Conservation (phyloP, 208 protist genomes). For the Acanthamoeba sp. region DNA sequence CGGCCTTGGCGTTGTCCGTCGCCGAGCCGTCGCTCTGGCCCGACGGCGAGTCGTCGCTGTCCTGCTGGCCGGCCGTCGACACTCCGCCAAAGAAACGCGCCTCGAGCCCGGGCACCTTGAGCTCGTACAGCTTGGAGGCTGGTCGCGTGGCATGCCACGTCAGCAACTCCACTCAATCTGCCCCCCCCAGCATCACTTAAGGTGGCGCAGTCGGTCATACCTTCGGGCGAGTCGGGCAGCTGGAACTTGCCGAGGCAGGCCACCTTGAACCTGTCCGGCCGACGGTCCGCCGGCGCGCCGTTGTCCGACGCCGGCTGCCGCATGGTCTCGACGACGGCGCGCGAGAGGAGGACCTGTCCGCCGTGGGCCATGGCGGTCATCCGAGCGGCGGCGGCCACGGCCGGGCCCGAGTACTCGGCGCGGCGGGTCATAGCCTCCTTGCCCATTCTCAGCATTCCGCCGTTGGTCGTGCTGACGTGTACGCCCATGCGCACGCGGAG, state of each 20-base stretch:
- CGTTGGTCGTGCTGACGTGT: background rate
- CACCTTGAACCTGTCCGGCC: background rate
- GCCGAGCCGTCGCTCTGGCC: background rate
- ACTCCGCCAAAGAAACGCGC: conserved; percentile 51
- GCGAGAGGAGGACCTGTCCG: conserved; percentile 41
- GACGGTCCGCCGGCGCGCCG: no score
- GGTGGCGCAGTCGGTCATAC: background rate
- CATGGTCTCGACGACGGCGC: background rate
- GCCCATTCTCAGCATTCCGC: background rate
- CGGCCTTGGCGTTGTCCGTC: no score
- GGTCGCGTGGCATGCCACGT: no score
- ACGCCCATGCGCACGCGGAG: conserved; percentile 68
- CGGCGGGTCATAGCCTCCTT: conserved; percentile 29
- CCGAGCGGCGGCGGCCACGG: background rate
- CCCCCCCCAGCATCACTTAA: no score
- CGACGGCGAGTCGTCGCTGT: background rate
- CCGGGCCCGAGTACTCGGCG: conserved; percentile 48
- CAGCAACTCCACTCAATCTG: no score
- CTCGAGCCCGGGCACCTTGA: conserved; percentile 28
- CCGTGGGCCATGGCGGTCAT: conserved; percentile 64
- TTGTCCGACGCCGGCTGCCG: background rate
- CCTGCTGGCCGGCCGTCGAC: background rate
- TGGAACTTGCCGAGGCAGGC: conserved; percentile 26
- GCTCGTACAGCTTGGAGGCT: conserved; percentile 11
- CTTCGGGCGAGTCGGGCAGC: background rate